Evolutionary conservation across 805 yeast genomes (phyloP), one percentile per base, ranked within the genome.

Genomic region (Cyberlindnera japonica): DNA sequence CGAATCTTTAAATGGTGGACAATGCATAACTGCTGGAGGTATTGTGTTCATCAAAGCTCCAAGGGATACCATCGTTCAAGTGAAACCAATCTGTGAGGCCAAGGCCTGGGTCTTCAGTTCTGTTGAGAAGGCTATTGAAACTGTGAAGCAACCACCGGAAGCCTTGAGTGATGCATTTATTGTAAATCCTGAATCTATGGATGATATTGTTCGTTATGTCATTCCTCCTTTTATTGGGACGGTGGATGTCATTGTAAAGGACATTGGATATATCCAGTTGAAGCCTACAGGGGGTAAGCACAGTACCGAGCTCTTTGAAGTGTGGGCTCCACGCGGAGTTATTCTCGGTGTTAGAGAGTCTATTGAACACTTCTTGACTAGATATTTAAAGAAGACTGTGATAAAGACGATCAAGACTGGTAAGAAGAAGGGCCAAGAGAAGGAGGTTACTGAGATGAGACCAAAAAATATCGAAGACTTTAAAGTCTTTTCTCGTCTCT

Each of bases 201-300:
- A 56, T 1, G 54, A 63, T 2, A 53, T 69, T 47, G 61, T 55
- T 1, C 62, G 77, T 42, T 80, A 71, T 46, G 65, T 74, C 3
- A 66, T 84, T 4, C 91, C 93, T 0, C 85, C 87, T n/a, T 83
- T 83, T 50, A 65, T 61, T 43, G 91, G 91, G 0, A 56, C 74
- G 5, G 62, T 84, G 9, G 95, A 84, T 51, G 51, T 84, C 20
- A 82, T 84, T 3, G 49, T 84, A 9, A 76, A 75, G 38, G 79
- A 78, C 44, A 55, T 79, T n/a, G 93, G 93, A 0, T 79, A 71
- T 49, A 46, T 83, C 3, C 72, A 77, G 26, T 57, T 84, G 13
- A 70, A 68, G 6, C 81, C 89, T 2, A 79, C 85, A 0, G 83
- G 87, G 11, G 53, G 47, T 10, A 65, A 62, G 37, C 22, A 37